phyloP scores from a whole-genome alignment of 768 basidiomycete genomes.

The Phaeolepiota aurea region DNA sequence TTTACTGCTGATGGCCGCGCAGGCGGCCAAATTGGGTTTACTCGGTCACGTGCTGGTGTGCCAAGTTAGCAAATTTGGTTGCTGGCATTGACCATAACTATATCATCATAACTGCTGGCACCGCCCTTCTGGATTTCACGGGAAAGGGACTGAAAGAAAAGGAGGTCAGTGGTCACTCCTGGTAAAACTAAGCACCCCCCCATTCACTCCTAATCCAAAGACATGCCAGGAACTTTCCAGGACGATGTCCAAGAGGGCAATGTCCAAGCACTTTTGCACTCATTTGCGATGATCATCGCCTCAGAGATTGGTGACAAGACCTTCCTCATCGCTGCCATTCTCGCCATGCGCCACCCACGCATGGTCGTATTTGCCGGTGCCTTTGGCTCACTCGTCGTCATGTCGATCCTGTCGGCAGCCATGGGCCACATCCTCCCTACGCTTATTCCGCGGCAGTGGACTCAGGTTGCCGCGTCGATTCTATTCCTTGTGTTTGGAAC shows the following conservation, averaged over 20 bases:
- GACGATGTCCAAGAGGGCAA: slow-evolving; percentile 14
- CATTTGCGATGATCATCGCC: slow-evolving; percentile 86
- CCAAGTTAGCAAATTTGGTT: too few species aligned
- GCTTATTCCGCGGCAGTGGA: slow-evolving; percentile 66
- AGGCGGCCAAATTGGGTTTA: too few species aligned
- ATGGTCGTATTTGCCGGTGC: slow-evolving; percentile 83
- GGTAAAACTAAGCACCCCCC: background rate
- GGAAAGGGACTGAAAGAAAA: too few species aligned
- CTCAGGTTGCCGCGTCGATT: slow-evolving; percentile 64
- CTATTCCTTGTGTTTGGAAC: slow-evolving; percentile 88
- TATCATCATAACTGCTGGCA: background rate
- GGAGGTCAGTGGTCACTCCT: background rate
- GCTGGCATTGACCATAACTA: background rate
- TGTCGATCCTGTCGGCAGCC: slow-evolving; percentile 92
- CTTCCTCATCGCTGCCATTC: slow-evolving; percentile 77
- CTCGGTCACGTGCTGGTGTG: too few species aligned
- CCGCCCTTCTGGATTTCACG: too few species aligned
- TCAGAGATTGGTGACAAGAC: slow-evolving; percentile 98
- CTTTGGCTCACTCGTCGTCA: slow-evolving; percentile 78
- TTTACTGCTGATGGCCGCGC: too few species aligned
- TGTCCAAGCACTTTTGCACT: slow-evolving; percentile 58
- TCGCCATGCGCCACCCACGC: slow-evolving; percentile 88
- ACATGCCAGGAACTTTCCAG: background rate
- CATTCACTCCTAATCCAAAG: too few species aligned
- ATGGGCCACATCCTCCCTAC: slow-evolving; percentile 86